A percentile compares a stretch with the other conserved stretches of the same genome.
Conservation (phyloP, 257 asterid species). For the Lavandula angustifolia region DNA sequence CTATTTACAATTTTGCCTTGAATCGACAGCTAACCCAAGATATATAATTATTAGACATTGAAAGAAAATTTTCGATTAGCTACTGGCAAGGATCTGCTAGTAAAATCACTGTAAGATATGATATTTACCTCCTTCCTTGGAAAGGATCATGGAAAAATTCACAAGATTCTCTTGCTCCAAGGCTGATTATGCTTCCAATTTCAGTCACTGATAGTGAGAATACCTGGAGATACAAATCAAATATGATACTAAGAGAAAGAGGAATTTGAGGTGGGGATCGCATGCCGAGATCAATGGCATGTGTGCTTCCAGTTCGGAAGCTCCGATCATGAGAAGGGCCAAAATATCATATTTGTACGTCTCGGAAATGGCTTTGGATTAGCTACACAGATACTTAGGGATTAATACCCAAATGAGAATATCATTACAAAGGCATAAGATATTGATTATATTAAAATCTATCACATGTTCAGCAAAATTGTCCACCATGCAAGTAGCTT, state of each 20-base stretch:
- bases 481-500: conserved; percentile 16
- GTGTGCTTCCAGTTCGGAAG: background rate
- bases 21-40: conserved; percentile 14
- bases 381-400: background rate
- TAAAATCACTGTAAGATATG: conserved; percentile 6
- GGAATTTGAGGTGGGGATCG: background rate
- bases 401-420: conserved; percentile 2
- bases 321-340: conserved; percentile 2
- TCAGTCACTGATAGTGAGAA: conserved; percentile 84
- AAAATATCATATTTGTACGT: background rate
- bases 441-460: background rate
- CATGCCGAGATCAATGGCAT: conserved; percentile 18
- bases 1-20: background rate
- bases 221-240: conserved; percentile 54
- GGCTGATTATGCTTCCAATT: conserved; percentile 76
- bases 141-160: conserved; percentile 94
- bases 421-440: background rate
- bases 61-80: conserved; percentile 12
- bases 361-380: conserved; percentile 3
- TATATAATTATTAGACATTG: background rate
- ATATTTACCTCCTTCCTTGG: conserved; percentile 75
- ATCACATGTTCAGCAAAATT: conserved; percentile 5
- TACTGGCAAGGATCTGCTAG: background rate
- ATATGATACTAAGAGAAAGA: conserved; percentile 11
- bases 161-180: conserved; percentile 83